phyloP scores from a whole-genome alignment of 139 green algal genomes.

The Zygnema circumcarinatum region DNA sequence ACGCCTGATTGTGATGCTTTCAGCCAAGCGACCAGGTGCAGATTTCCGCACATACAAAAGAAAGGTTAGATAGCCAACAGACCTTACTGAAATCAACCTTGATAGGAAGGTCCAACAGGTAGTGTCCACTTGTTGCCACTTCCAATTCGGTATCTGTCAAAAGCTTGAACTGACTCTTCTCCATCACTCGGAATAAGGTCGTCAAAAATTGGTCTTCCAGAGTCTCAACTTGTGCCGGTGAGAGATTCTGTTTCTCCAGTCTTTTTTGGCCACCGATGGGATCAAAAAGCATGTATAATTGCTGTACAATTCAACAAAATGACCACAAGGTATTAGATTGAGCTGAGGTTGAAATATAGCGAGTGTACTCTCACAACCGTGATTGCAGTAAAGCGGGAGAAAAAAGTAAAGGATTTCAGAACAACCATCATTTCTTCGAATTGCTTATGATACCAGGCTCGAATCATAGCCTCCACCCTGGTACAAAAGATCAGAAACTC shows the following conservation, averaged over 20 bases:
- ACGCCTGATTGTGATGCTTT: too few species aligned
- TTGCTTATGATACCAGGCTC: constrained; percentile 47
- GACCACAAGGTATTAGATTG: neutral
- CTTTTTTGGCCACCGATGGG: constrained; percentile 18
- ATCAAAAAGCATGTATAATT: constrained; percentile 51
- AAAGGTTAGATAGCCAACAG: too few species aligned
- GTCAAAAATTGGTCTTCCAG: constrained; percentile 51
- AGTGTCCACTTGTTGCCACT: constrained; percentile 32
- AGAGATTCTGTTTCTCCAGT: constrained; percentile 39
- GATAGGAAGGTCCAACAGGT: constrained; percentile 58
- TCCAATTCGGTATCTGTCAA: constrained; percentile 36
- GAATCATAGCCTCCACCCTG: constrained; percentile 43
- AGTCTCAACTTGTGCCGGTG: constrained; percentile 5
- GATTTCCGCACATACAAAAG: too few species aligned
- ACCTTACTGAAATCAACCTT: constrained; percentile 53
- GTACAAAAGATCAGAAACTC: constrained; percentile 48
- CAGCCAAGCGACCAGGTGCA: too few species aligned
- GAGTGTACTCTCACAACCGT: neutral
- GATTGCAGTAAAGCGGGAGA: neutral
- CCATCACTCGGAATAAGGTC: constrained; percentile 26
- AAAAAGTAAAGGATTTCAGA: neutral
- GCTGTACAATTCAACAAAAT: constrained; percentile 24
- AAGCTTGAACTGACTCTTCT: constrained; percentile 62
- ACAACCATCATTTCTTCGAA: constrained; percentile 55
- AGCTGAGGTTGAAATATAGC: neutral